phyloP scores from a whole-genome alignment of 2,329 filamentous ascomycete genomes.

The Helminthosporium solani region DNA sequence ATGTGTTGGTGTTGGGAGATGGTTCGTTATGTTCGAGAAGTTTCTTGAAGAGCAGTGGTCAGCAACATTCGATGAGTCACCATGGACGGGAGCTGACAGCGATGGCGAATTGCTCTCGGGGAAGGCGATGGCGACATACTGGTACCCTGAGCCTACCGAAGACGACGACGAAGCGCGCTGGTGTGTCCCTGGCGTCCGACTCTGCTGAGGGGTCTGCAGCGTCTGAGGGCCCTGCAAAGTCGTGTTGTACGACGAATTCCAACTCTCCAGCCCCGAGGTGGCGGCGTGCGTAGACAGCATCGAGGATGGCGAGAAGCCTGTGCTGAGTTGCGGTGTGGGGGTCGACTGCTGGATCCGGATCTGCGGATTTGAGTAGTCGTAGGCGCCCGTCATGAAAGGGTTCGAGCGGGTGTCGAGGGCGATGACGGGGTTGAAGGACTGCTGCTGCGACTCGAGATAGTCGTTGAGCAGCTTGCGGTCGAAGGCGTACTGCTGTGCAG shows the following conservation, averaged over 20 bases:
- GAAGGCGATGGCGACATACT: constrained; percentile 51
- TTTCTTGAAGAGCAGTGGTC: constrained; percentile 40
- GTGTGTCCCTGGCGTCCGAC: constrained; percentile 31
- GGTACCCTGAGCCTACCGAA: constrained; percentile 44
- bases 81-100: constrained; percentile 31
- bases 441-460: constrained; percentile 41
- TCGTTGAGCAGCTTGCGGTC: constrained; percentile 40
- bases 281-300: constrained; percentile 31
- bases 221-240: constrained; percentile 34
- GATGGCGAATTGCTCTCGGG: constrained; percentile 46
- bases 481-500: constrained; percentile 27
- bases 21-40: constrained; percentile 51
- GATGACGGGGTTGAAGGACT: constrained; percentile 20
- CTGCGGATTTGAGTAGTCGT: constrained; percentile 38
- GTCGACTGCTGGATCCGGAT: constrained; percentile 46
- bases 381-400: constrained; percentile 38
- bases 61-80: constrained; percentile 35
- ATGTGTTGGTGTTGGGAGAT: constrained; percentile 57
- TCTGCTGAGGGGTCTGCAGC: constrained; percentile 35
- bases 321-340: constrained; percentile 36
- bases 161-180: constrained; percentile 44
- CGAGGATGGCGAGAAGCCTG: constrained; percentile 31
- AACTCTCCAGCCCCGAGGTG: constrained; percentile 32
- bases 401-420: constrained; percentile 18
- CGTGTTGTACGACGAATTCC: constrained; percentile 24